A percentile compares a stretch with the other conserved stretches of the same genome.
phyloP scores from a whole-genome alignment of 2,329 filamentous ascomycete genomes.

The Alternaria panax region DNA sequence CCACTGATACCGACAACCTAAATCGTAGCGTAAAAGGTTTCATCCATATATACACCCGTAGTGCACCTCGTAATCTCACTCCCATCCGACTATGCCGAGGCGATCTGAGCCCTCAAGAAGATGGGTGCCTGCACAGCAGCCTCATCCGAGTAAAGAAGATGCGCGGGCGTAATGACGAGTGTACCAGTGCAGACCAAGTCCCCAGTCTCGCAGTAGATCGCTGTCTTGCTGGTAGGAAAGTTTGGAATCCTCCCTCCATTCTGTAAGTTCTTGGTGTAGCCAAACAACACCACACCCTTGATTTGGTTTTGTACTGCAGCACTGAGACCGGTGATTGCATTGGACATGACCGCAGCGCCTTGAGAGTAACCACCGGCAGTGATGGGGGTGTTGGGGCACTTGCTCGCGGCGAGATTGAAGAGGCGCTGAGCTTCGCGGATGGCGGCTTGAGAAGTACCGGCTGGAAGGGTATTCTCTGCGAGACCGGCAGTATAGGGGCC shows the following conservation, averaged over 20 bases:
- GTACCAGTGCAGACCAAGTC: constrained; percentile 46
- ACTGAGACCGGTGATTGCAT: constrained; percentile 36
- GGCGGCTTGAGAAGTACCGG: constrained; percentile 40
- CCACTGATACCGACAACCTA: not conserved
- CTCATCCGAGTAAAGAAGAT: constrained; percentile 39
- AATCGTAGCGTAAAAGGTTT: not conserved
- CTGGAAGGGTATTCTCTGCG: constrained; percentile 39
- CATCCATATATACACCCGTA: not conserved
- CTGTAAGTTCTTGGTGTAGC: constrained; percentile 49
- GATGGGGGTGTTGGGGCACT: constrained; percentile 49
- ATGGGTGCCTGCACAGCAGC: constrained; percentile 28
- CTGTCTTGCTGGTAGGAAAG: constrained; percentile 40
- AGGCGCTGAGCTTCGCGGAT: constrained; percentile 43
- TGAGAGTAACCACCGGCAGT: constrained; percentile 52
- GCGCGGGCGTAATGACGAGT: constrained; percentile 38
- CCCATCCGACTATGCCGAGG: not conserved
- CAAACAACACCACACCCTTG: constrained; percentile 48
- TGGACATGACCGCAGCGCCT: constrained; percentile 48
- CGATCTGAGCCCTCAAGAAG: constrained; percentile 24
- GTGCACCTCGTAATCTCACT: not conserved
- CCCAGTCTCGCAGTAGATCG: constrained; percentile 42
- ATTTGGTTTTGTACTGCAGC: constrained; percentile 37
- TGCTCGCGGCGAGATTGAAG: constrained; percentile 44
- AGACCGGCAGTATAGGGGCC: constrained; percentile 44
- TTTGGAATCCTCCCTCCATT: constrained; percentile 44